Percentiles rank a stretch among this genome's conserved stretches.
These are phyloP conservation scores for Margaritispora aquatica DNA, from an alignment of 495 filamentous ascomycete genomes.

Conservation along the genomic window DNA sequence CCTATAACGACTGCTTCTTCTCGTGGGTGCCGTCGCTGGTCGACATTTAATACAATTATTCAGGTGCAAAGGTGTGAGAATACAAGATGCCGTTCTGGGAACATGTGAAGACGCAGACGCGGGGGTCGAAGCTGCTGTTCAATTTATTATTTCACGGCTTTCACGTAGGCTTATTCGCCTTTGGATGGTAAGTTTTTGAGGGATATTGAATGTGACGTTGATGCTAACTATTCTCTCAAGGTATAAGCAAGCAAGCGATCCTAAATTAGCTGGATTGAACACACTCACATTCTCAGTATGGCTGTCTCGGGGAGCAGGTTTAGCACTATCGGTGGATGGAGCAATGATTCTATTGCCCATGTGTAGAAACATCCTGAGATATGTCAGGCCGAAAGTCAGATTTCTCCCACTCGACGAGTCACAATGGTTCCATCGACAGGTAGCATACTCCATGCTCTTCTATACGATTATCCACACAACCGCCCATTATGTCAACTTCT, in stretches of 20 bases:
- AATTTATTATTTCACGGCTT: slow-evolving; percentile 79
- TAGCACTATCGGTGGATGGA: slow-evolving; percentile 75
- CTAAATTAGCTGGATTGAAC: slow-evolving; percentile 69
- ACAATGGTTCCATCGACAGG: slow-evolving; percentile 94
- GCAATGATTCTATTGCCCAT: slow-evolving; percentile 88
- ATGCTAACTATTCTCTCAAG: slow-evolving; percentile 44
- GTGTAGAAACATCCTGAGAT: slow-evolving; percentile 83
- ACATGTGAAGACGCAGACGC: slow-evolving; percentile 50
- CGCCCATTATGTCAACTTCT: slow-evolving; percentile 97
- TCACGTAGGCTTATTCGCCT: slow-evolving; percentile 74
- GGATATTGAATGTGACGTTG: background rate
- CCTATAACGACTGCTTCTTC: slow-evolving; percentile 13
- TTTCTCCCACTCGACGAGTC: slow-evolving; percentile 92
- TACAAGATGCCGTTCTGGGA: slow-evolving; percentile 13
- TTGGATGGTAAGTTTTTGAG: slow-evolving; percentile 69
- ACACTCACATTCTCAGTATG: slow-evolving; percentile 82
- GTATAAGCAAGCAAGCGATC: slow-evolving; percentile 67
- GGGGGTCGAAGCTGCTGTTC: slow-evolving; percentile 65
- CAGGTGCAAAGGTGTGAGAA: slow-evolving; percentile 1
- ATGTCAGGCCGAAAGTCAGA: slow-evolving; percentile 77
- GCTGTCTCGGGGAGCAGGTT: slow-evolving; percentile 88
- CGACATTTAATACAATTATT: slow-evolving; percentile 23
- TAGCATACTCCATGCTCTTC: slow-evolving; percentile 81
- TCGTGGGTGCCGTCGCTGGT: slow-evolving; percentile 41
- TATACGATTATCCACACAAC: slow-evolving; percentile 73